Percentiles rank a stretch among this genome's conserved stretches.
Conservation (phyloP, 805 yeast genomes). For the Barnettozyma siamensis region DNA sequence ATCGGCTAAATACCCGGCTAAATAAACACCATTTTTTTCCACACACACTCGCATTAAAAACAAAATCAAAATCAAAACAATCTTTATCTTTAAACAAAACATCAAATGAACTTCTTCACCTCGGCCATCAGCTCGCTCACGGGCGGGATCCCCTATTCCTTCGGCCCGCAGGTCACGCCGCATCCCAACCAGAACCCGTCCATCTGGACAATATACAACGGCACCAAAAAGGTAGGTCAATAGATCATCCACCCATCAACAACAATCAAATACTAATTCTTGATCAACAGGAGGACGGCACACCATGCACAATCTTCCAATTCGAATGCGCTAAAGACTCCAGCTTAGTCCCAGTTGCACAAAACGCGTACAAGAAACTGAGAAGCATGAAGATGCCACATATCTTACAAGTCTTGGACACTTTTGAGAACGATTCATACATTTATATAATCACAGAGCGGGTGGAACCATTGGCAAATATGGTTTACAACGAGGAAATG, state of each 20-base stretch:
- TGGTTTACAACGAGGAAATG: slow-evolving; percentile 28
- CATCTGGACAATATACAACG: slow-evolving; percentile 63
- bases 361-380: slow-evolving; percentile 40
- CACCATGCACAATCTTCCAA: slow-evolving; percentile 59
- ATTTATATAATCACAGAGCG: slow-evolving; percentile 65
- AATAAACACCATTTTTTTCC: neutral
- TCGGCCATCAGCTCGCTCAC: slow-evolving; percentile 55
- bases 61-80: neutral
- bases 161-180: slow-evolving; percentile 37
- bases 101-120: slow-evolving; percentile 56
- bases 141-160: slow-evolving; percentile 52
- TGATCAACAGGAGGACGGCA: slow-evolving; percentile 43
- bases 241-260: too few species aligned
- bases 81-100: too few species aligned
- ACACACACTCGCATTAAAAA: neutral
- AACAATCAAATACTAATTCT: too few species aligned
- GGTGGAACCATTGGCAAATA: slow-evolving; percentile 44
- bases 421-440: slow-evolving; percentile 52
- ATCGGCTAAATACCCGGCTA: neutral
- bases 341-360: slow-evolving; percentile 33
- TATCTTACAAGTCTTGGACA: slow-evolving; percentile 54
- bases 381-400: slow-evolving; percentile 67
- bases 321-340: slow-evolving; percentile 43
- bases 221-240: slow-evolving; percentile 34
- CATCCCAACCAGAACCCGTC: slow-evolving; percentile 31